These are phyloP conservation scores for Cenococcum geophilum DNA, from an alignment of 495 filamentous ascomycete genomes.

Conservation along the genomic window DNA sequence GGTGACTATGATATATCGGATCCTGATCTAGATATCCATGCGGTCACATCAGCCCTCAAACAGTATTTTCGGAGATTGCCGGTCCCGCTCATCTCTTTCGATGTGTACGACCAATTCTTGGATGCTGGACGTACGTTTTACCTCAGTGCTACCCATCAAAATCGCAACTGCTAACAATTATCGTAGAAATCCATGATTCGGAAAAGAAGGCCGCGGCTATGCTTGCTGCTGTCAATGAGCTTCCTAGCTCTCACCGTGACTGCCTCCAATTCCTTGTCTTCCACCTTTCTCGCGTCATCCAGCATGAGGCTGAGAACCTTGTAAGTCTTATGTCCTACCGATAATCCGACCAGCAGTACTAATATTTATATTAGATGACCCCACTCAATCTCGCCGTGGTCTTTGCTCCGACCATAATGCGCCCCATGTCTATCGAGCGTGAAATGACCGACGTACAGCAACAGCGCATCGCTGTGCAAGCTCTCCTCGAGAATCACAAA, in stretches of 20 bases:
- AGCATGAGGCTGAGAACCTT: conserved; percentile 72
- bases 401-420: conserved; percentile 96
- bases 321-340: conserved; percentile 37
- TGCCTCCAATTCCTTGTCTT: conserved; percentile 91
- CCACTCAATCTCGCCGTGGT: conserved; percentile 93
- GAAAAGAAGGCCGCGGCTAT: conserved; percentile 61
- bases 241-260: conserved; percentile 78
- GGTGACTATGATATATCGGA: conserved; percentile 88
- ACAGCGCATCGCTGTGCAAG: conserved; percentile 28
- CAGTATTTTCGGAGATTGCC: conserved; percentile 97
- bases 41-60: conserved; percentile 91
- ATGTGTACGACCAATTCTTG: conserved; percentile 83
- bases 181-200: conserved; percentile 48
- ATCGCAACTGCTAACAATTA: conserved; percentile 18
- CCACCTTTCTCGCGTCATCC: conserved; percentile 84
- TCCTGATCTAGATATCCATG: conserved; percentile 88
- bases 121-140: conserved; percentile 60
- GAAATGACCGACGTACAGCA: conserved; percentile 90
- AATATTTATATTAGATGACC: conserved; percentile 61
- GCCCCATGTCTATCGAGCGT: conserved; percentile 75
- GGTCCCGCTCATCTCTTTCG: conserved; percentile 83
- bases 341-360: background rate
- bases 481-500: conserved; percentile 34
- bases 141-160: background rate
- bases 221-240: conserved; percentile 60